Evolutionary conservation across 108 stramenopile genomes (phyloP).

Genomic region (Cylindrotheca closterium): DNA sequence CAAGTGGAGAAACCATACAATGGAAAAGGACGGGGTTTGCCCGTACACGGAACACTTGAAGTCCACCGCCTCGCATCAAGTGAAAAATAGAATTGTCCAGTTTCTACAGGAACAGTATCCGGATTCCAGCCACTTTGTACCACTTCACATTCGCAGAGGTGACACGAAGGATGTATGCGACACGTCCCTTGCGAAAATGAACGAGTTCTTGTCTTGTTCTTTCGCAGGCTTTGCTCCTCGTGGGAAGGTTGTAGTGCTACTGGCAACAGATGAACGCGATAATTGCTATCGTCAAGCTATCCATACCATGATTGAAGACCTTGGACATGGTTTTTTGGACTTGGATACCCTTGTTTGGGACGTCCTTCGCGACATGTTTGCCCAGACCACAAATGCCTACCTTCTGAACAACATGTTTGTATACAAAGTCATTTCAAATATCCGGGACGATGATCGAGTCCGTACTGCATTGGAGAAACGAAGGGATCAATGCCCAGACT

Average conservation of each 20-base stretch:
- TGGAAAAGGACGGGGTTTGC: too few species aligned
- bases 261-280: constrained; percentile 10
- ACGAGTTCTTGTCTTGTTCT: constrained; percentile 8
- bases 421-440: neutral
- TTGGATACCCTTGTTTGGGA: neutral
- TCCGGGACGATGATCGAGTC: constrained; percentile 8
- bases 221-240: neutral
- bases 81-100: too few species aligned
- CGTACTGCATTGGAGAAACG: constrained; percentile 3
- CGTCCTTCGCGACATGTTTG: neutral
- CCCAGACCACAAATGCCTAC: neutral
- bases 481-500: constrained; percentile 3
- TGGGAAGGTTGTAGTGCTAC: constrained; percentile 1
- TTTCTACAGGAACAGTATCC: too few species aligned
- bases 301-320: neutral
- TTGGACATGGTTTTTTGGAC: constrained; percentile 6
- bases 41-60: too few species aligned
- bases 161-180: constrained; percentile 6
- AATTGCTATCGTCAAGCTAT: constrained; percentile 3
- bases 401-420: constrained; percentile 11
- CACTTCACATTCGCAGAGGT: constrained; percentile 10
- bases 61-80: too few species aligned
- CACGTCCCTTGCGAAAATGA: constrained; percentile 8
- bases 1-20: too few species aligned
- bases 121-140: too few species aligned